Base-by-base conservation (phyloP, 257 asterid genomes). In the Henckelia pumila region DNA sequence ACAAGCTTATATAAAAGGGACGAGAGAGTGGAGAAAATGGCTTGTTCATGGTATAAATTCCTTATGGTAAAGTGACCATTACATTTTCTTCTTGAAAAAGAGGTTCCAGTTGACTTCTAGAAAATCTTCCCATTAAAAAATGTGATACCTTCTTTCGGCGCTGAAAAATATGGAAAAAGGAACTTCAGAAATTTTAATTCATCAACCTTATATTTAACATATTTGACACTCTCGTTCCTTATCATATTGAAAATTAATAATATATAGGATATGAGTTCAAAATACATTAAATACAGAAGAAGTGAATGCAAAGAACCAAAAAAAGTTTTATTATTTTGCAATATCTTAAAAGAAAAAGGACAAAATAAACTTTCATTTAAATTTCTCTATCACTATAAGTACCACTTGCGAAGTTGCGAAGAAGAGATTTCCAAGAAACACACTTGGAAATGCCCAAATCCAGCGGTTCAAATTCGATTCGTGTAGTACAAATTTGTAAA, bases 11-110 rank as follows among this genome's bases (percentile, higher is more conserved):
- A 79, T 71, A 73, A 61, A 64, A 35, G 61, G 40, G 6, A 14
- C 3, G 53, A 44, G 50, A 26, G 60, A 44, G 61, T 44, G 26
- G 59, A 52, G 72, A n/a, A 59, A 37, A 30, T 64, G 76, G 61
- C 50, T 40, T 11, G 50, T 30, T 57, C 13, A 64, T 35, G 80
- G 78, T 61, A 86, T 71, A 66, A 76, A 86, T 86, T 86, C 89
- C 77, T 55, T 58, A 13, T 73, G 57, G n/a, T n/a, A n/a, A n/a
- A n/a, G n/a, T n/a, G n/a, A n/a, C n/a, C n/a, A n/a, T n/a, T n/a
- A n/a, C n/a, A n/a, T n/a, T 59, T 23, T 49, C 53, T 29, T n/a
- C 60, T 26, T 23, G 0, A 4, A 16, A 40, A 32, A 23, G 47
- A 64, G 57, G 72, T 68, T 20, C 76, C 75, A 67, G 40, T 53